Evolutionary conservation across 1,284 basidiomycete genomes (phyloP).

Genomic region (Sutorius eximius): DNA sequence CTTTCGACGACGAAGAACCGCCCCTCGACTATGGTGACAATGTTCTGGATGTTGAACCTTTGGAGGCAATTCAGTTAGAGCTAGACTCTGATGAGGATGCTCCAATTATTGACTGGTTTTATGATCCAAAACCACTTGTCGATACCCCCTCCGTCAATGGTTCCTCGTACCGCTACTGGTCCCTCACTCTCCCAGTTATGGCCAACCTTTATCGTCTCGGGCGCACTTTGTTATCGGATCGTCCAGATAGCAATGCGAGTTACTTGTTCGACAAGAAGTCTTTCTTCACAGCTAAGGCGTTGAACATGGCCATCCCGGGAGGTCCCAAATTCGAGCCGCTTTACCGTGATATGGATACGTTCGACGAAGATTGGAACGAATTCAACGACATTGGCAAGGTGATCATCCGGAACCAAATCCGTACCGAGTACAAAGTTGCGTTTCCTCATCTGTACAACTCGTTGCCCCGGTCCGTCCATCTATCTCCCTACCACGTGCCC

Average conservation of each 20-base stretch:
- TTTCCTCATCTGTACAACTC: constrained; percentile 99
- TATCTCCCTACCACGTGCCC: constrained; percentile 90
- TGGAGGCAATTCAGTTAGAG: constrained; percentile 98
- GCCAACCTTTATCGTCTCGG: constrained; percentile 96
- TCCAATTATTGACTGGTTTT: constrained; percentile 98
- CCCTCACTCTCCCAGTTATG: constrained; percentile 90
- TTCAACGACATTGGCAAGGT: constrained; percentile 99
- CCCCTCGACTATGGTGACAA: constrained; percentile 99
- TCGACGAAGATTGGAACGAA: constrained; percentile 99
- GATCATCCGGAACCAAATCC: constrained; percentile 97
- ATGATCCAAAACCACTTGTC: constrained; percentile 92
- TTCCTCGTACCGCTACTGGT: constrained; percentile 92
- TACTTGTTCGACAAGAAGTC: constrained; percentile 98
- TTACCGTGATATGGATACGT: constrained; percentile 93
- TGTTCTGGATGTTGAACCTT: constrained; percentile 94
- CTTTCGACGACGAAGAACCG: constrained; percentile 99
- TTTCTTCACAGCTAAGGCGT: constrained; percentile 97
- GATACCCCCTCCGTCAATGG: constrained; percentile 92
- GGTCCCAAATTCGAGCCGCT: constrained; percentile 97
- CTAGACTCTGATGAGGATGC: constrained; percentile 92
- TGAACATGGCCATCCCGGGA: constrained; percentile 98
- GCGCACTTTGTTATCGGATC: constrained; percentile 89
- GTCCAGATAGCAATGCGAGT: constrained; percentile 84
- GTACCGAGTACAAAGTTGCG: constrained; percentile 99
- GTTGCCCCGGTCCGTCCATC: constrained; percentile 90